These are phyloP conservation scores for Cadophora sp. DNA, from an alignment of 2,329 filamentous ascomycete genomes.

Conservation along the genomic window DNA sequence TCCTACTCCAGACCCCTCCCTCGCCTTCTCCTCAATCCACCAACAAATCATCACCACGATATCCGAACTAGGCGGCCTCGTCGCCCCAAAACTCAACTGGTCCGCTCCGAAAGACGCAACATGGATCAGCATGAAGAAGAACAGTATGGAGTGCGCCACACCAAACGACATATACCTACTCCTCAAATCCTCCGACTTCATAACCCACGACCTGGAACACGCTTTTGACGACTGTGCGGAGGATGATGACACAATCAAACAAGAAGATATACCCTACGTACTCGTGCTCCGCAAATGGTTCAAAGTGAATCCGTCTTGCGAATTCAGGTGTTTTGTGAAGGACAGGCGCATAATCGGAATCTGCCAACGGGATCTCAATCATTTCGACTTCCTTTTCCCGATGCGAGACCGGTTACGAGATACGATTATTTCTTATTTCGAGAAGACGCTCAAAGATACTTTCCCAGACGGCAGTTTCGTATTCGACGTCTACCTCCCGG, in stretches of 20 bases:
- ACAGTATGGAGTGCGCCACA: constrained; percentile 88
- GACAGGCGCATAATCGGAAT: constrained; percentile 80
- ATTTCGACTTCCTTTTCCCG: constrained; percentile 79
- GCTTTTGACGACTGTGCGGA: constrained; percentile 83
- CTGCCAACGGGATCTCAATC: constrained; percentile 87
- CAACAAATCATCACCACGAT: constrained; percentile 79
- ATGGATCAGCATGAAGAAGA: constrained; percentile 84
- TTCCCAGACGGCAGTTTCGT: constrained; percentile 86
- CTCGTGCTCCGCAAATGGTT: constrained; percentile 90
- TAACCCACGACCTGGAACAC: constrained; percentile 92
- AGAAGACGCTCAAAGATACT: constrained; percentile 71
- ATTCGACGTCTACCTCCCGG: constrained; percentile 92
- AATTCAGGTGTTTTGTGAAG: constrained; percentile 96
- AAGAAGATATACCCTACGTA: constrained; percentile 50
- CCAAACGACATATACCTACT: constrained; percentile 94
- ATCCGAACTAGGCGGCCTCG: constrained; percentile 79
- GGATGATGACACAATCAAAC: constrained; percentile 34
- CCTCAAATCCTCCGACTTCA: constrained; percentile 91
- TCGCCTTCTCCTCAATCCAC: constrained; percentile 73
- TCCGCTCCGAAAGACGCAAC: constrained; percentile 94
- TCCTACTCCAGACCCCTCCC: constrained; percentile 41
- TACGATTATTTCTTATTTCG: constrained; percentile 80
- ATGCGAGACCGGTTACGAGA: constrained; percentile 70
- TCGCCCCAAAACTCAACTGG: constrained; percentile 96
- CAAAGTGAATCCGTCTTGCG: constrained; percentile 85